Base-by-base conservation (phyloP, 2,329 filamentous ascomycete genomes). In the Arthroderma uncinatum region DNA sequence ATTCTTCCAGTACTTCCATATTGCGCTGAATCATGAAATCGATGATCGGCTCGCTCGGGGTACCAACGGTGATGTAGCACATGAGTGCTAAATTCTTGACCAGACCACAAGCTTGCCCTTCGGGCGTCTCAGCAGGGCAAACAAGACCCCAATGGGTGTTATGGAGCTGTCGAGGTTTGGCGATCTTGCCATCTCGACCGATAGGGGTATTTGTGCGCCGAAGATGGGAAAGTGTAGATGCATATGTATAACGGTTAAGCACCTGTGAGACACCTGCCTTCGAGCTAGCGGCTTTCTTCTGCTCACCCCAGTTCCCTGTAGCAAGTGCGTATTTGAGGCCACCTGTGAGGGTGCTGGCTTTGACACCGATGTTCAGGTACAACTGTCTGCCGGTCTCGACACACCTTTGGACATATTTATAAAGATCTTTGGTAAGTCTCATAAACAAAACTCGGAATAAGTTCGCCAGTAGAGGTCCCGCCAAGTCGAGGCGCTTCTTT, bases 111-210 rank as follows among this genome's bases (percentile, higher is more conserved):
- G 93, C 93, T 72, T 98, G 93, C 62, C 93, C 93, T 81, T 98
- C 93, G 23, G 93, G 93, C 14, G 93, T 98, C 71, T 98, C 93
- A 30, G 93, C 92, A 30, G 93, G 93, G 71, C 93, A 98, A 16
- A 98, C 92, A 65, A 97, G 77, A 61, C 93, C 93, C 93, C 93
- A 98, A 70, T 98, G 93, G 5, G 92, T 97, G 73, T 97, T 97
- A 78, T 98, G 93, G 62, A 98, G 80, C 74, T 98, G 94, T 59
- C 93, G 87, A 39, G 93, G 93, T 73, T 98, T 98, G 40, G 94
- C 94, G 64, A 98, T 87, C 74, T 98, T 98, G 64, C 93, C 94
- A 73, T 98, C 94, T 76, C 94, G 84, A 60, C 94, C 93, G 62
- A 98, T 95, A 0, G 93, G 93, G 0, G 94, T 98, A 71, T 98